Conservation (phyloP, 495 filamentous ascomycete genomes). For the Amniculicola lignicola region DNA sequence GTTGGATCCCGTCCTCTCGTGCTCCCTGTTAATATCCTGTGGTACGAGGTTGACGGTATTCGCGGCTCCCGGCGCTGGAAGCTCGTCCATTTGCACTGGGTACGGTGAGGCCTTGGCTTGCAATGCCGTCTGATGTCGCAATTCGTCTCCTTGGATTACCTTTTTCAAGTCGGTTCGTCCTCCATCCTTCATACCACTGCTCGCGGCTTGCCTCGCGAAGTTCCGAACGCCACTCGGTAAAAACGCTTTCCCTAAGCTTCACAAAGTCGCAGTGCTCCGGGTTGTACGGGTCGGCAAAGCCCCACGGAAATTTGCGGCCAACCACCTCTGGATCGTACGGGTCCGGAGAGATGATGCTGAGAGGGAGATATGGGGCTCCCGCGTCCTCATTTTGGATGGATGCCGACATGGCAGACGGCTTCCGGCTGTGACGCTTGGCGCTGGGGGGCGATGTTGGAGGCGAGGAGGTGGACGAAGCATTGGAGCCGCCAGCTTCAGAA, state of each 20-base stretch:
- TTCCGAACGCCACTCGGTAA: conserved; percentile 88
- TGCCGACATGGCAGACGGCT: conserved; percentile 34
- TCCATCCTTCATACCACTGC: conserved; percentile 95
- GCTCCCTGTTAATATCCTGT: background rate
- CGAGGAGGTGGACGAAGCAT: conserved; percentile 24
- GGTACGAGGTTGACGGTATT: conserved; percentile 17
- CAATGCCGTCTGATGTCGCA: conserved; percentile 20
- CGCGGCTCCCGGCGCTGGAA: conserved; percentile 14
- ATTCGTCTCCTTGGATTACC: conserved; percentile 10
- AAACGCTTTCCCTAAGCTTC: conserved; percentile 85
- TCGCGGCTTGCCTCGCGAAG: conserved; percentile 88
- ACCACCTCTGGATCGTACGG: conserved; percentile 67
- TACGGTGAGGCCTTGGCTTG: conserved; percentile 13
- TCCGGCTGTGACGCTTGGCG: conserved; percentile 27
- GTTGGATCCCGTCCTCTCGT: too few species aligned
- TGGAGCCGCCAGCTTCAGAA: conserved; percentile 30
- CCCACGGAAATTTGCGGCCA: conserved; percentile 91
- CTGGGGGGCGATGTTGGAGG: conserved; percentile 30
- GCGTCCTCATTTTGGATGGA: conserved; percentile 25
- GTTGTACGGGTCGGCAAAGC: conserved; percentile 89
- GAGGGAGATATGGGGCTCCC: conserved; percentile 59
- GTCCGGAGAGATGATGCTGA: conserved; percentile 93
- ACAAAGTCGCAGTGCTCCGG: conserved; percentile 90
- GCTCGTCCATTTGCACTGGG: conserved; percentile 20
- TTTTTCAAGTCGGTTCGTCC: conserved; percentile 63